A percentile compares a stretch with the other conserved stretches of the same genome.
These are phyloP conservation scores for Ceratobasidium sp. DNA, from an alignment of 1,284 basidiomycete species.

Conservation along the genomic window DNA sequence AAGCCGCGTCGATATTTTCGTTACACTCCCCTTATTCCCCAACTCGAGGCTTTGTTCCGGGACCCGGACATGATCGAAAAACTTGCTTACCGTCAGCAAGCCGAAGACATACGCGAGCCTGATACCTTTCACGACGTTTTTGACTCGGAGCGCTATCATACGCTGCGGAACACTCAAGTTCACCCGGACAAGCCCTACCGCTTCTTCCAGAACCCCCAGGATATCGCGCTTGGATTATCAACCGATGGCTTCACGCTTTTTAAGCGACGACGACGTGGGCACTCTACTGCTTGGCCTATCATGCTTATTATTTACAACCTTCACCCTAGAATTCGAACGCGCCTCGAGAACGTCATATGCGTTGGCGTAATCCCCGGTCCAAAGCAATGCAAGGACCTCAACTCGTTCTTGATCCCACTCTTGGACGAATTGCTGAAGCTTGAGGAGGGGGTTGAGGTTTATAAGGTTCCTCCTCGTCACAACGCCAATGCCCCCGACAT, in stretches of 20 bases:
- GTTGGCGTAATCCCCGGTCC: too few species aligned
- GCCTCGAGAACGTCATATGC: too few species aligned
- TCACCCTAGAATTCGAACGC: too few species aligned
- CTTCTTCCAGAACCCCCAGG: slow-evolving; percentile 54
- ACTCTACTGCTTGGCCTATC: slow-evolving; percentile 19
- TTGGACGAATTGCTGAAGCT: too few species aligned
- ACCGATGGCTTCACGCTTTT: slow-evolving; percentile 27
- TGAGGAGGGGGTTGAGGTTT: too few species aligned
- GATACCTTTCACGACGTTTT: slow-evolving; percentile 52
- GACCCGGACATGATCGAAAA: slow-evolving; percentile 48
- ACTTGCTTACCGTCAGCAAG: slow-evolving; percentile 52
- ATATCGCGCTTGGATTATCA: slow-evolving; percentile 9
- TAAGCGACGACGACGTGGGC: slow-evolving; percentile 10
- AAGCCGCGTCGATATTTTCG: slow-evolving; percentile 34
- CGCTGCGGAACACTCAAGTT: slow-evolving; percentile 20
- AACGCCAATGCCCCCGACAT: too few species aligned
- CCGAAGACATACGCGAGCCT: slow-evolving; percentile 44
- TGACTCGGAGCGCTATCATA: slow-evolving; percentile 35
- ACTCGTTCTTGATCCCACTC: too few species aligned
- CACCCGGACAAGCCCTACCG: slow-evolving; percentile 42
- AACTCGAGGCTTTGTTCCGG: slow-evolving; percentile 33
- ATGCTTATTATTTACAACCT: too few species aligned
- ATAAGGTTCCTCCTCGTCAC: too few species aligned
- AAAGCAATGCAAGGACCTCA: too few species aligned
- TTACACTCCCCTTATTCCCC: slow-evolving; percentile 49